Evolutionary conservation across 495 filamentous ascomycete genomes (phyloP).

Genomic region (Friedmanniomyces simplex): DNA sequence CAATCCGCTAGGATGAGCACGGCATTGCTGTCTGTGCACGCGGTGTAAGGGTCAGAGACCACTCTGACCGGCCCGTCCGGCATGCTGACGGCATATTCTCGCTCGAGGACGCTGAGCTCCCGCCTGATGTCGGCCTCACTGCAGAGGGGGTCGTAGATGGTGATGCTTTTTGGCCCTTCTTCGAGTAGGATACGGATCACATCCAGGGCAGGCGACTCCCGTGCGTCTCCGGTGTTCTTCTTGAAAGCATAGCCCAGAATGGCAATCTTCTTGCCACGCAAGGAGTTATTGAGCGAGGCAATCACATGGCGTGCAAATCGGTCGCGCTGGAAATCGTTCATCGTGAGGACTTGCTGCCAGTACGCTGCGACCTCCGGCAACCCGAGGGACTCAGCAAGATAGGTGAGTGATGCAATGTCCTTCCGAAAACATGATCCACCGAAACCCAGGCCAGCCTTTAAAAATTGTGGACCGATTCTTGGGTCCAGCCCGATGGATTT

Average conservation of each 20-base stretch:
- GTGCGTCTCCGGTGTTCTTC: constrained; percentile 67
- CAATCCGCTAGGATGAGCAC: constrained; percentile 57
- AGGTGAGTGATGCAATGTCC: constrained; percentile 66
- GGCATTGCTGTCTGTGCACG: constrained; percentile 42
- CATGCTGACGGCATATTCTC: constrained; percentile 14
- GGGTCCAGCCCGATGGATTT: constrained; percentile 57
- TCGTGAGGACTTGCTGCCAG: constrained; percentile 60
- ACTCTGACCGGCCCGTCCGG: constrained; percentile 26
- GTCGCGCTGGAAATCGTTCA: constrained; percentile 69
- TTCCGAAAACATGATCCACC: constrained; percentile 64
- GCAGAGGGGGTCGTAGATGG: constrained; percentile 65
- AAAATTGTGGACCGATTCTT: constrained; percentile 60
- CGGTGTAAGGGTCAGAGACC: constrained; percentile 31
- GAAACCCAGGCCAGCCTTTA: constrained; percentile 70
- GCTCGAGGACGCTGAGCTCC: constrained; percentile 28
- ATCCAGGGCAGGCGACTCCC: constrained; percentile 60
- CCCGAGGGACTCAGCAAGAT: constrained; percentile 58
- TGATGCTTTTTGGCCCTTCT: constrained; percentile 42
- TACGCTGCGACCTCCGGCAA: constrained; percentile 67
- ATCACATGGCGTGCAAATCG: constrained; percentile 58
- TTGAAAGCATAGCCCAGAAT: constrained; percentile 75
- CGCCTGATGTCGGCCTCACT: constrained; percentile 37
- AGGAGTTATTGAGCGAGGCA: constrained; percentile 54
- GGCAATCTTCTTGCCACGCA: constrained; percentile 62
- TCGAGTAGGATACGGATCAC: constrained; percentile 62